Conservation (phyloP, 2,329 filamentous ascomycete species). For the Apiospora pterosperma region DNA sequence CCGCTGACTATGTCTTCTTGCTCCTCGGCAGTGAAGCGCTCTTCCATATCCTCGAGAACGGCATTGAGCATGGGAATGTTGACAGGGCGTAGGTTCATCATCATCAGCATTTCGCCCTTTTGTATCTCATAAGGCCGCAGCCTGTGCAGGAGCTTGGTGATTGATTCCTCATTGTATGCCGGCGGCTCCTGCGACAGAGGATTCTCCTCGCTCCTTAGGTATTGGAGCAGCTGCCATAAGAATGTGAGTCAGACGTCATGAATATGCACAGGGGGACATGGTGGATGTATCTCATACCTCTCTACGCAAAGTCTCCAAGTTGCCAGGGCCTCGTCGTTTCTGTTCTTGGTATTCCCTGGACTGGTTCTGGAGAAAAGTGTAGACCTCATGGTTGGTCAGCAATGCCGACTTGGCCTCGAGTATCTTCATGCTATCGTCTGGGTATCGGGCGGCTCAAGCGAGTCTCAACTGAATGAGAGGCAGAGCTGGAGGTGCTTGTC, state of each 20-base stretch:
- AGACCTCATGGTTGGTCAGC: conserved; percentile 72
- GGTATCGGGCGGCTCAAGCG: background rate
- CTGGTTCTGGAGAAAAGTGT: conserved; percentile 59
- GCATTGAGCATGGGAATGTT: conserved; percentile 57
- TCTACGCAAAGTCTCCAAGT: conserved; percentile 58
- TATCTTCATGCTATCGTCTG: conserved; percentile 59
- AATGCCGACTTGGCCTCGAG: conserved; percentile 67
- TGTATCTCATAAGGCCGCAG: conserved; percentile 57
- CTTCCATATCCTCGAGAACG: conserved; percentile 62
- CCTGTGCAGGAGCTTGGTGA: conserved; percentile 50
- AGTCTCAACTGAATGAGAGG: background rate
- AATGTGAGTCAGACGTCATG: background rate
- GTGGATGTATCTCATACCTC: conserved; percentile 49
- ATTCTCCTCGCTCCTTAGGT: conserved; percentile 51
- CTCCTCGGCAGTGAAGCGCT: conserved; percentile 56
- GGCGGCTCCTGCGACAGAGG: conserved; percentile 54
- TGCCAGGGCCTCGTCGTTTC: conserved; percentile 50
- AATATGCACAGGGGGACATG: background rate
- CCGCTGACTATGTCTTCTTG: conserved; percentile 56
- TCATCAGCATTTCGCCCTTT: conserved; percentile 67
- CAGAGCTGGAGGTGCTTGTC: conserved; percentile 1
- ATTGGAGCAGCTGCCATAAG: conserved; percentile 51
- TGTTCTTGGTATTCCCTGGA: conserved; percentile 47
- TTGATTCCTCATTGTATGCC: conserved; percentile 50
- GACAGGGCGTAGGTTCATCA: conserved; percentile 62